Evolutionary conservation across 2,329 filamentous ascomycete species (phyloP).

Genomic region (Eutypella sp.): DNA sequence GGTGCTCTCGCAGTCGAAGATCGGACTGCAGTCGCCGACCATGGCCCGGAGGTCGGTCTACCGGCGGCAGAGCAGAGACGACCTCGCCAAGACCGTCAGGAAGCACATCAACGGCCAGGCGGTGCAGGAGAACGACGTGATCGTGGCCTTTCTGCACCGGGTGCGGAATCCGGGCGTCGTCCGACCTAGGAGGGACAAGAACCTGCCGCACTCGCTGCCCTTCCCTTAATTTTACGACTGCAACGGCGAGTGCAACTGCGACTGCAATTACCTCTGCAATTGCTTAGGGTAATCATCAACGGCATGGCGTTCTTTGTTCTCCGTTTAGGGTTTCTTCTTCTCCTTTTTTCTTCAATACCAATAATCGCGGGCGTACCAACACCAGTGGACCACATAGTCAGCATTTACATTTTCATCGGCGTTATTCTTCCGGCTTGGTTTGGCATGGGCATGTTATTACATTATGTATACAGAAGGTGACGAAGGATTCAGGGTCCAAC

Average conservation of each 20-base stretch:
- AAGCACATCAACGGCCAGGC: slow-evolving; percentile 81
- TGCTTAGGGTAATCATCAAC: too few species aligned
- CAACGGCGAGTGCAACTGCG: too few species aligned
- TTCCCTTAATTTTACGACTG: slow-evolving; percentile 22
- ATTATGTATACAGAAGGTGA: too few species aligned
- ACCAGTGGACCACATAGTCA: too few species aligned
- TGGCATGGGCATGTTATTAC: too few species aligned
- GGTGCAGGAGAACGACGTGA: slow-evolving; percentile 76
- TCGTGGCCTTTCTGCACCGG: slow-evolving; percentile 74
- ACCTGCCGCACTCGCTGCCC: slow-evolving; percentile 26
- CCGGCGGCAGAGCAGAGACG: slow-evolving; percentile 65
- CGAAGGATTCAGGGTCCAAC: too few species aligned
- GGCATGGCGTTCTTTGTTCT: slow-evolving; percentile 3
- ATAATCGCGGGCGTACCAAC: not conserved
- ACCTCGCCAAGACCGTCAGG: slow-evolving; percentile 65
- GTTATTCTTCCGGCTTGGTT: too few species aligned
- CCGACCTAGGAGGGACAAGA: slow-evolving; percentile 29
- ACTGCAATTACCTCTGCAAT: too few species aligned
- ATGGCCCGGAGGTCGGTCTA: slow-evolving; percentile 64
- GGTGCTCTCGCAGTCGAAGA: slow-evolving; percentile 55
- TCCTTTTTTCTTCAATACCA: not conserved
- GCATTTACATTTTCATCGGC: too few species aligned
- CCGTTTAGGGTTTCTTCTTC: not conserved
- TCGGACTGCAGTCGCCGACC: slow-evolving; percentile 69
- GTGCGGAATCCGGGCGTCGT: slow-evolving; percentile 51